phyloP scores from a whole-genome alignment of 108 stramenopile species.

The Craspedostauros australis region DNA sequence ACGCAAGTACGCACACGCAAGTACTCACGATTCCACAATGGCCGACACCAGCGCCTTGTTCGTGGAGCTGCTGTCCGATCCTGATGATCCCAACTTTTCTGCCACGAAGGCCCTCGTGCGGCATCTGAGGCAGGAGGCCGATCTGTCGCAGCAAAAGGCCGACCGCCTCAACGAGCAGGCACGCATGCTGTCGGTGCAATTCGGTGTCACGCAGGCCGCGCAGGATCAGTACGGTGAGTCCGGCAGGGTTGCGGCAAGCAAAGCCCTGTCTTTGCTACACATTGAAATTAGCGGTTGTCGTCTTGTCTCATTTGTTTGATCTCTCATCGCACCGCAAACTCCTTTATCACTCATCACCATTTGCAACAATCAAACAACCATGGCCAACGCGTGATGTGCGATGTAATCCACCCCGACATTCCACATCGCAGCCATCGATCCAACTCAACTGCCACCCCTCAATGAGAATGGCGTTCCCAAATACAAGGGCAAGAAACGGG shows the following conservation, averaged over 20 bases:
- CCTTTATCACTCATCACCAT: too few relatives aligned
- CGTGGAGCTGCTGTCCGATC: too few relatives aligned
- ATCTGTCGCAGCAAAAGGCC: constrained; percentile 34
- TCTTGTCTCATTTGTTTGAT: too few relatives aligned
- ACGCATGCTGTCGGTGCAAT: constrained; percentile 14
- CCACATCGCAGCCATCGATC: constrained; percentile 2
- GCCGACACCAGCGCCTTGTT: too few relatives aligned
- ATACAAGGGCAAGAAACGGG: constrained; percentile 50
- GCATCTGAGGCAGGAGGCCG: constrained; percentile 36
- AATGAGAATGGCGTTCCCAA: constrained; percentile 48
- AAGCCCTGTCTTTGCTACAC: too few relatives aligned
- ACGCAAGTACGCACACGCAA: too few relatives aligned
- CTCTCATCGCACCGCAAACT: too few relatives aligned
- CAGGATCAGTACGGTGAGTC: constrained; percentile 24
- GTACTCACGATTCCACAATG: too few relatives aligned
- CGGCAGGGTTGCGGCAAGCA: too few relatives aligned
- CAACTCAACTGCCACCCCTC: constrained; percentile 29
- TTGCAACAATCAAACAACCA: too few relatives aligned
- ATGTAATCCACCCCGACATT: neutral
- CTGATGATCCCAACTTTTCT: too few relatives aligned
- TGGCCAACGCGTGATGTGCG: neutral
- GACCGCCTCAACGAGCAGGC: constrained; percentile 33
- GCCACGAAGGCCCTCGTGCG: constrained; percentile 19
- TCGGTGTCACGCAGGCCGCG: constrained; percentile 21
- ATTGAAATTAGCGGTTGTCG: too few relatives aligned